Percentiles rank a stretch among this genome's conserved stretches.
Evolutionary conservation across 495 filamentous ascomycete genomes (phyloP).

Genomic region (Hyaloscypha variabilis): DNA sequence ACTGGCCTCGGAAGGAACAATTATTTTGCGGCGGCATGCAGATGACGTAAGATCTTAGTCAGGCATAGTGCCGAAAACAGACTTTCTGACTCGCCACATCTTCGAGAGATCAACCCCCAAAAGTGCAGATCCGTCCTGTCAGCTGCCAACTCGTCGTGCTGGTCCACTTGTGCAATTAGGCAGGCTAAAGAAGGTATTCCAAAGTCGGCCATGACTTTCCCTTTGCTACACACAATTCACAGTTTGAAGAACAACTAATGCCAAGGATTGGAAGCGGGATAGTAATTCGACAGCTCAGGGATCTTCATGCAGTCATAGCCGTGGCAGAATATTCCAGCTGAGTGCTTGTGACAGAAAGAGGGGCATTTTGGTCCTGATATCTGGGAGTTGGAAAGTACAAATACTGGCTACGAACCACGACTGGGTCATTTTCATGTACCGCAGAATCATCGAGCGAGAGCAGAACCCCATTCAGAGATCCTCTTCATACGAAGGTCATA

Average conservation of each 20-base stretch:
- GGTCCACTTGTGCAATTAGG: not conserved
- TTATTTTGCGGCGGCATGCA: not conserved
- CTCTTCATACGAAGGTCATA: not conserved
- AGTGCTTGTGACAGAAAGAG: not conserved
- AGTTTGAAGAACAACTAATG: slow-evolving; percentile 9
- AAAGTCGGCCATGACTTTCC: not conserved
- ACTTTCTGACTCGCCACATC: not conserved
- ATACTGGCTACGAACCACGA: not conserved
- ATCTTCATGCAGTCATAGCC: slow-evolving; percentile 9
- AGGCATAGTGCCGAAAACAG: not conserved
- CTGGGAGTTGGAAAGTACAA: not conserved
- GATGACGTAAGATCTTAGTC: not conserved
- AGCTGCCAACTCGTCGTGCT: slow-evolving; percentile 4
- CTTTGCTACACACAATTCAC: slow-evolving; percentile 15
- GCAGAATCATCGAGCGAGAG: not conserved
- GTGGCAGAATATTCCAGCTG: not conserved
- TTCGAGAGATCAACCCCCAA: not conserved
- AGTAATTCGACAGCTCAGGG: not conserved
- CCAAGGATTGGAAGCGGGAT: not conserved
- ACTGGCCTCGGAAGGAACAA: slow-evolving; percentile 3
- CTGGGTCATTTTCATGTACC: not conserved
- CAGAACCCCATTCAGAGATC: not conserved
- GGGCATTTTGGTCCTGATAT: not conserved
- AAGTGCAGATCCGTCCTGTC: not conserved
- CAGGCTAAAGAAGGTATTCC: not conserved